A percentile compares a stretch with the other conserved stretches of the same genome.
Conservation (phyloP, 1,139 yeast species). For the Ashbya aceris region DNA sequence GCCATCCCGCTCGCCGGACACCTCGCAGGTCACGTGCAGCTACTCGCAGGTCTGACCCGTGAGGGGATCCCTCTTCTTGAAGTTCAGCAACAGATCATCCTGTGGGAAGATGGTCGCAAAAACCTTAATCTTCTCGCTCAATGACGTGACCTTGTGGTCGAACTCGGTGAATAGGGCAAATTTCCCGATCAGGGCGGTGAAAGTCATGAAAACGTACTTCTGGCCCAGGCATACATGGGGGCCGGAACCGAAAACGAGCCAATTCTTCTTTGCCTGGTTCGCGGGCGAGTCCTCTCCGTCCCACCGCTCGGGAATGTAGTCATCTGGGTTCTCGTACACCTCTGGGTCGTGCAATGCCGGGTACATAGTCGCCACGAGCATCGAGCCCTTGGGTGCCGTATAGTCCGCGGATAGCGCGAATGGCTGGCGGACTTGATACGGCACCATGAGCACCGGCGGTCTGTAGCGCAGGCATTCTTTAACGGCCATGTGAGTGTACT, state of each 20-base stretch:
- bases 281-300: conserved; percentile 50
- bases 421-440: conserved; percentile 78
- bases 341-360: conserved; percentile 97
- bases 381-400: conserved; percentile 92
- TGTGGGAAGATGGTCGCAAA: conserved; percentile 97
- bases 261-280: conserved; percentile 62
- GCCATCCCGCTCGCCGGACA: too few species aligned
- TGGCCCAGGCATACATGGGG: conserved; percentile 95
- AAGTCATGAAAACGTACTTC: conserved; percentile 82
- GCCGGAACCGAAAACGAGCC: conserved; percentile 96
- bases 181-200: conserved; percentile 86
- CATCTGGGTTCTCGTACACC: conserved; percentile 88
- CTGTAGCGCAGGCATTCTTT: conserved; percentile 88
- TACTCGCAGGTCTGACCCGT: conserved; percentile 19
- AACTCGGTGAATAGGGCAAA: conserved; percentile 72
- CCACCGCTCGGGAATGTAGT: conserved; percentile 96
- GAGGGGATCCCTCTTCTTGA: conserved; percentile 50
- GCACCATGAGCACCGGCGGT: conserved; percentile 98
- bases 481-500: conserved; percentile 80
- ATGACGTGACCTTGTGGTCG: conserved; percentile 69
- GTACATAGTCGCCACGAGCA: conserved; percentile 91
- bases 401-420: conserved; percentile 78
- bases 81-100: conserved; percentile 79
- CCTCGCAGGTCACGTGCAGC: too few species aligned
- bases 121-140: conserved; percentile 85